Evolutionary conservation across 2,329 filamentous ascomycete species (phyloP), one percentile per base, ranked within the genome.

Genomic region (Blastomyces silverae): DNA sequence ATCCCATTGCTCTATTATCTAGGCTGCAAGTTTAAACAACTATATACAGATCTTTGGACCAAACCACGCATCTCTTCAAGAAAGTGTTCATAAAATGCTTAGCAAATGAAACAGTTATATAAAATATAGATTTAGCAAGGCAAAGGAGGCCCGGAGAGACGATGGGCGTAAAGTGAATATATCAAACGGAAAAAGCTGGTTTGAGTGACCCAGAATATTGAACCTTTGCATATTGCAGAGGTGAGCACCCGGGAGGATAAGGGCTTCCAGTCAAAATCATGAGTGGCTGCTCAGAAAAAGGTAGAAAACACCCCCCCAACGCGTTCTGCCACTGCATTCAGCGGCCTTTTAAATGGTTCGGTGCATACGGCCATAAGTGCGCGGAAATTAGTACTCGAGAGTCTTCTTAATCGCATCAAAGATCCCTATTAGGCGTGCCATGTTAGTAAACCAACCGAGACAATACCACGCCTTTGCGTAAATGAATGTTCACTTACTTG

Each of bases 321-420:
- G 7, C 0, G 25, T 6, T 53, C 25, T 28, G 48, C 3, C 10
- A 53, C 50, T 28, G 25, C 5, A 31, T 53, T 31, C 15, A 17
- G 50, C 25, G 13, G 13, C 15, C 3, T 53, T 31, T 25, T 53
- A 53, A 31, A 53, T 31, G 5, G 5, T 8, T 15, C 13, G 50
- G 25, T 13, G 25, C 15, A 17, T 17, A 53, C 11, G 25, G 4
- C 5, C 7, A 31, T 31, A 31, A 57, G 17, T 39, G 6, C 28
- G 28, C 15, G 20, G 53, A 57, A 15, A 13, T 28, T 31, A 91
- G 73, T 89, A 91, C 20, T 88, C 80, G 63, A 90, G 73, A 1
- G 86, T 82, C 70, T 83, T 84, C 75, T 87, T 88, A 69, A 91
- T 87, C 22, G 83, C 84, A 70, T 90, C 88, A 66, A 89, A 90